Evolutionary conservation across 1,284 basidiomycete species (phyloP), one percentile per base, ranked within the genome.

Genomic region (Cutaneotrichosporon sp.): DNA sequence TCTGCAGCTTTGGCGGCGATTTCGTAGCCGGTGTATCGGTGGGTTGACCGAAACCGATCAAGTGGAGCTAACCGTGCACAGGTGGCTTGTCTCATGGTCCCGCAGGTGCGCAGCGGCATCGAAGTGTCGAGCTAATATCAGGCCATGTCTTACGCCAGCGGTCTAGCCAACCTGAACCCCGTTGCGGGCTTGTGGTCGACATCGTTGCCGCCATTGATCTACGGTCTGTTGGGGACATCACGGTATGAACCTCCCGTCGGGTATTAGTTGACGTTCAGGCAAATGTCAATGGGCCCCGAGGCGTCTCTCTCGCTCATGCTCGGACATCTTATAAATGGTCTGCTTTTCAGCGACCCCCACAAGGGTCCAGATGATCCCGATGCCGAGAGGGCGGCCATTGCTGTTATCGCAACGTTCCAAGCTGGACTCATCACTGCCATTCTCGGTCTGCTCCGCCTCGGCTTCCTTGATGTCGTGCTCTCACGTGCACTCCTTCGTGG

Each of bases 401-500:
- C 83, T 4, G 57, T 73, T 22, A 81, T 88, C 12, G 86, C 90
- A 50, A 88, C 88, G 0, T 80, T 93, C 49, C 88, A 92, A 77
- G 86, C 85, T 54, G 91, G 91, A n/a, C 64, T 92, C 23, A 87
- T 97, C 62, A 87, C 89, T 1, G 90, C 90, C 61, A 69, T 87
- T 10, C 80, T 97, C 33, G 92, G 92, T 7, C 81, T 96, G 56
- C 84, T 94, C 66, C 81, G 91, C 17, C 79, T 97, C 1, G 92
- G 92, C 1, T 97, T 97, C 74, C 83, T 97, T 48, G 92, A 97
- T 70, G 92, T 96, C 15, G 87, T 97, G 3, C 80, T 97, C n/a
- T 89, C 87, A 59, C 83, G 90, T 53, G 89, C 92, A 5, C 68
- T 78, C 8, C 79, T 97, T 36, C 81, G 89, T 36, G 92, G 92